phyloP scores from a whole-genome alignment of 768 basidiomycete species.

The Tremella mesenterica region DNA sequence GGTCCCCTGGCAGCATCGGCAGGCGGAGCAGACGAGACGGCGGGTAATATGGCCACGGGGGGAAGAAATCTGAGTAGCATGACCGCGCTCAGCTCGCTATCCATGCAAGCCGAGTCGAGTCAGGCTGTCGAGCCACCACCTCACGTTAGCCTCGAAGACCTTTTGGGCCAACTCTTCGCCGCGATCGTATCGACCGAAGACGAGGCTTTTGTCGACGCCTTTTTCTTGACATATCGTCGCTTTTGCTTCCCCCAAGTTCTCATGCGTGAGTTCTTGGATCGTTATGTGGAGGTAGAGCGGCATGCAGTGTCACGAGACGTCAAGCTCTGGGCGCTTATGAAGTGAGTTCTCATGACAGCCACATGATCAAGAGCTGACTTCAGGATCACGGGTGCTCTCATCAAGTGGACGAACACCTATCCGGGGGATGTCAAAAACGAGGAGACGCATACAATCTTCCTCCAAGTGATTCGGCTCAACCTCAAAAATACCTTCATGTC shows the following conservation, averaged over 20 bases:
- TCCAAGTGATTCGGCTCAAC: constrained; percentile 18
- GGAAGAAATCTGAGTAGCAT: background rate
- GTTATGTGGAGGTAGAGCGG: constrained; percentile 21
- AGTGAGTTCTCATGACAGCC: constrained; percentile 15
- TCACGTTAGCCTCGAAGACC: constrained; percentile 14
- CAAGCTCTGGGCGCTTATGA: constrained; percentile 26
- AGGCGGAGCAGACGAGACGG: background rate
- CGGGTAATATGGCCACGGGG: background rate
- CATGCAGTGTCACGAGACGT: constrained; percentile 21
- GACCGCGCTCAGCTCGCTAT: background rate
- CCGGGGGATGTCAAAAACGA: constrained; percentile 35
- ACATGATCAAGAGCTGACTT: background rate
- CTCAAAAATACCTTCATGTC: constrained; percentile 29
- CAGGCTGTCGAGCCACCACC: constrained; percentile 3
- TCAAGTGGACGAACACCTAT: constrained; percentile 37
- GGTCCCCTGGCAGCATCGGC: constrained; percentile 1
- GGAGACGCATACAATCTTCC: constrained; percentile 13
- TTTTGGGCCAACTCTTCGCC: constrained; percentile 19
- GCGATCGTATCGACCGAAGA: constrained; percentile 29
- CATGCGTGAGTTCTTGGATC: constrained; percentile 25
- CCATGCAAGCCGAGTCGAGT: background rate
- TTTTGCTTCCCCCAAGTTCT: constrained; percentile 29
- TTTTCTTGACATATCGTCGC: constrained; percentile 39
- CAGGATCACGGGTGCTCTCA: constrained; percentile 28
- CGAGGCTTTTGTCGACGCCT: constrained; percentile 27